phyloP scores from a whole-genome alignment of 2,329 filamentous ascomycete genomes.

The Mollisiaceae sp. region DNA sequence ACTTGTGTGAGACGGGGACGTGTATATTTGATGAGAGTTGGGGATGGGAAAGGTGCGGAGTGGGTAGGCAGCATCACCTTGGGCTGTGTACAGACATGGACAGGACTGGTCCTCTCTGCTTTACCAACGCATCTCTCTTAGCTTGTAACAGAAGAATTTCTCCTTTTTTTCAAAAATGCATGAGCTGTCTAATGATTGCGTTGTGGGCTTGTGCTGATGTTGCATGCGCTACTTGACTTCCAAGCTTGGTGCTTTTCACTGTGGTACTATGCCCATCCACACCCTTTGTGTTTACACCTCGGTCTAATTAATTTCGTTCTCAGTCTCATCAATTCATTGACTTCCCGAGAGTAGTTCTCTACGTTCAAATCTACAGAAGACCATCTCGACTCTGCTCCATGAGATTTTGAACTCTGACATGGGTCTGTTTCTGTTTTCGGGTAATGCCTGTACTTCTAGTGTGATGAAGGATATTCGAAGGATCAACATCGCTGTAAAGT shows the following conservation, averaged over 20 bases:
- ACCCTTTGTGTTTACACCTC: too few species aligned
- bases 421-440: not conserved
- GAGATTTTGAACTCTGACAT: not conserved
- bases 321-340: too few species aligned
- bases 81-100: conserved; percentile 37
- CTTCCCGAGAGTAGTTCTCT: too few species aligned
- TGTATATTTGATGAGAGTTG: conserved; percentile 28
- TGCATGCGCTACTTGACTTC: not conserved
- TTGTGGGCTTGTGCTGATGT: not conserved
- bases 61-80: conserved; percentile 27
- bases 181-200: conserved; percentile 7
- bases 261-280: too few species aligned
- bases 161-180: conserved; percentile 20
- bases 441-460: not conserved
- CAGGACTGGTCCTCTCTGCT: conserved; percentile 29
- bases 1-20: conserved; percentile 26
- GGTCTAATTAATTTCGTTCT: too few species aligned
- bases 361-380: too few species aligned
- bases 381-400: too few species aligned
- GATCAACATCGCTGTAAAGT: not conserved
- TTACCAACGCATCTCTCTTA: conserved; percentile 39
- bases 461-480: too few species aligned
- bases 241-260: too few species aligned
- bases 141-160: conserved; percentile 30
- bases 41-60: conserved; percentile 28